Evolutionary conservation across 495 filamentous ascomycete genomes (phyloP).

Genomic region (Trichocladium uniseriatum): DNA sequence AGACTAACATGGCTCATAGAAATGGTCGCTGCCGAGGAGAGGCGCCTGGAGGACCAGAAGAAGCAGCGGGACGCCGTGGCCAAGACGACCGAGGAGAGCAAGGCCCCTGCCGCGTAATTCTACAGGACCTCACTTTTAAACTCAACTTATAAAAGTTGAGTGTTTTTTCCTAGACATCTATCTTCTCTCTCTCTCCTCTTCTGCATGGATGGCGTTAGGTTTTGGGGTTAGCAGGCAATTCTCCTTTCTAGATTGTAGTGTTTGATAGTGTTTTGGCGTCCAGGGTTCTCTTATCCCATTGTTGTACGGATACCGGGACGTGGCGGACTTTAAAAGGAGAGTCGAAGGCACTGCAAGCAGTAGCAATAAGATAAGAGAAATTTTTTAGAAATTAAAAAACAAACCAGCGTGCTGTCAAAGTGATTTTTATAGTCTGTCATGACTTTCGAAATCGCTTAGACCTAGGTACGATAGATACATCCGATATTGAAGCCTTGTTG

Average conservation of each 20-base stretch:
- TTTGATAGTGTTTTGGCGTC: constrained; percentile 2
- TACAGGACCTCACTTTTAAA: too few relatives aligned
- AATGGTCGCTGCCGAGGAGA: constrained; percentile 74
- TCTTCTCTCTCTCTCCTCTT: not conserved
- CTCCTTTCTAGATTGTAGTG: not conserved
- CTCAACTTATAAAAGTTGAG: too few relatives aligned
- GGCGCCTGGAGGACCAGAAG: constrained; percentile 51
- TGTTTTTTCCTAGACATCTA: too few relatives aligned
- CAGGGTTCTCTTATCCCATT: not conserved
- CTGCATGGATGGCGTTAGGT: constrained; percentile 5
- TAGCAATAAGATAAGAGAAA: too few relatives aligned
- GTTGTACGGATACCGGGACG: not conserved
- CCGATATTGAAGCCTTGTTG: not conserved
- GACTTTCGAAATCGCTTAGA: too few relatives aligned
- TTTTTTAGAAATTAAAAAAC: too few relatives aligned
- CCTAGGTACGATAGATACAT: too few relatives aligned
- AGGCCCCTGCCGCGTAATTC: too few relatives aligned
- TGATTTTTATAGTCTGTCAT: too few relatives aligned
- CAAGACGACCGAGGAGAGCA: not conserved
- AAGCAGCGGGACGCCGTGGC: constrained; percentile 22
- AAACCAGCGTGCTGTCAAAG: too few relatives aligned
- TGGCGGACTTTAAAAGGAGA: not conserved
- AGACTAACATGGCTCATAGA: constrained; percentile 33
- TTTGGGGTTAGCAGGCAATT: not conserved
- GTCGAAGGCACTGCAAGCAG: too few relatives aligned